phyloP scores from a whole-genome alignment of 169 alveolate species.

The Perkinsus olseni region DNA sequence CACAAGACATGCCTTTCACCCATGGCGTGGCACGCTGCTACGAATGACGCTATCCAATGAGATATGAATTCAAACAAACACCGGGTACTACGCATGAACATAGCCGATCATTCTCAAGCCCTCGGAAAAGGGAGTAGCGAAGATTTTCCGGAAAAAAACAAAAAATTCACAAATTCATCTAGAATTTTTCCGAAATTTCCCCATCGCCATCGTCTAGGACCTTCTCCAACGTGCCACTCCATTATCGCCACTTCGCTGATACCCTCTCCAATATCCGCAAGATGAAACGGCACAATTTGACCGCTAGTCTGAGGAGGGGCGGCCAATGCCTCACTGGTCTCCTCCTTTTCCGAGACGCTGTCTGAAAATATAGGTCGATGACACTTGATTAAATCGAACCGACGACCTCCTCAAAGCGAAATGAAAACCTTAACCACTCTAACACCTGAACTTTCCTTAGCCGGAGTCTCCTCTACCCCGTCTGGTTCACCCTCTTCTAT shows the following conservation, averaged over 20 bases:
- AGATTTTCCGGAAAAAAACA: background rate
- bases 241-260: background rate
- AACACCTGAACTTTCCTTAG: background rate
- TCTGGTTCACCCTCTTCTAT: constrained; percentile 37
- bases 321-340: background rate
- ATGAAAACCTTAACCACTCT: background rate
- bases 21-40: too few relatives aligned
- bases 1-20: too few relatives aligned
- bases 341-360: too few relatives aligned
- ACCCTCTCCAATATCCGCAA: background rate
- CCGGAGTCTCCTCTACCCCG: constrained; percentile 11
- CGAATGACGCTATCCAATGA: too few relatives aligned
- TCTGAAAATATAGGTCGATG: too few relatives aligned
- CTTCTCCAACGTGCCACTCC: background rate
- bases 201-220: too few relatives aligned
- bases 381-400: too few relatives aligned
- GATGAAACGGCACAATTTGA: background rate
- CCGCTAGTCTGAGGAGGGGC: background rate
- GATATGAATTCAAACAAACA: too few relatives aligned
- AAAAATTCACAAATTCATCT: background rate
- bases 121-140: background rate
- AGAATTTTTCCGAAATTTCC: background rate
- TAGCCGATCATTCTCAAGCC: too few relatives aligned
- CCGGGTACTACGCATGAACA: constrained; percentile 17
- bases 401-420: background rate